Percentiles rank a stretch among this genome's conserved stretches.
These are phyloP conservation scores for Populus alba DNA, from an alignment of 345 rosid genomes.

Conservation along the genomic window DNA sequence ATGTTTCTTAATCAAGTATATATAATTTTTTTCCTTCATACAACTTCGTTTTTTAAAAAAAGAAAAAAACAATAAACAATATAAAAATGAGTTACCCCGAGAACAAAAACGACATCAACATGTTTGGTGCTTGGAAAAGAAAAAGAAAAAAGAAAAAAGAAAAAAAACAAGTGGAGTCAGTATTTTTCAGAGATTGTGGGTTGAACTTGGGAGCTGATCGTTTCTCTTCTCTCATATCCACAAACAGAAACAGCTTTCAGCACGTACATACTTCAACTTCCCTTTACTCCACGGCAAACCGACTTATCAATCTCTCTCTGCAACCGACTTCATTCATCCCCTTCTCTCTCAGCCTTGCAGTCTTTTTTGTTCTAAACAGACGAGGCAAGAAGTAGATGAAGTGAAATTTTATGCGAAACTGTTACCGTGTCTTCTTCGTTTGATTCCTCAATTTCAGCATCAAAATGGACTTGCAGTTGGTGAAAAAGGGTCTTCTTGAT, in stretches of 20 bases:
- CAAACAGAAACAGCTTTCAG: no score
- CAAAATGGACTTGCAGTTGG: constrained; percentile 51
- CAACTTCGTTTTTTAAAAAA: no score
- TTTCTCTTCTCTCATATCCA: constrained; percentile 5
- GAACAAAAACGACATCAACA: neutral
- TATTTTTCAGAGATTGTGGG: constrained; percentile 8
- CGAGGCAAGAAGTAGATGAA: no score
- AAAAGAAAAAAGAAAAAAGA: no score
- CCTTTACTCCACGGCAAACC: constrained; percentile 18
- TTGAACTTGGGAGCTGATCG: constrained; percentile 2
- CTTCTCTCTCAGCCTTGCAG: neutral
- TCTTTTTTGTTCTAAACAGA: neutral
- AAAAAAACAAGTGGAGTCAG: neutral
- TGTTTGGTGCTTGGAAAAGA: neutral
- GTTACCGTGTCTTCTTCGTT: constrained; percentile 11
- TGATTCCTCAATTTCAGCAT: neutral
- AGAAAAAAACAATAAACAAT: no score
- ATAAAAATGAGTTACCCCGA: no score
- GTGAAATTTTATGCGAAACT: neutral
- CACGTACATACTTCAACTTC: neutral
- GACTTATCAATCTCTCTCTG: constrained; percentile 12
- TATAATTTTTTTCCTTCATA: no score
- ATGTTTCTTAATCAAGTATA: no score
- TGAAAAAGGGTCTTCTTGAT: constrained; percentile 42
- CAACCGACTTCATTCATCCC: constrained; percentile 23